A percentile compares a stretch with the other conserved stretches of the same genome.
These are phyloP conservation scores for Phytophthora cajani DNA, from an alignment of 352 stramenopile genomes.

Conservation along the genomic window DNA sequence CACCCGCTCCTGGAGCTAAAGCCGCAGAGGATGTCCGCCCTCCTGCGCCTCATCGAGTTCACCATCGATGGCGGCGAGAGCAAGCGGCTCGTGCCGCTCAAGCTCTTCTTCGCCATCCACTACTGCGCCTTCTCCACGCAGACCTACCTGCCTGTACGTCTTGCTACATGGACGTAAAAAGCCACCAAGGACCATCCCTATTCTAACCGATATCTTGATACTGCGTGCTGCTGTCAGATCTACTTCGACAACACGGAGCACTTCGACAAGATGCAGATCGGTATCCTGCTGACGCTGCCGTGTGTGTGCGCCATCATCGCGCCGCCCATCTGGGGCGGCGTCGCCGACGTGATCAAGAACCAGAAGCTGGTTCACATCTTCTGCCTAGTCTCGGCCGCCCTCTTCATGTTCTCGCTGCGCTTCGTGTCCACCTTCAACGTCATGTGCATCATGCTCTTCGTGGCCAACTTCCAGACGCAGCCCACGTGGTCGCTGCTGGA, in stretches of 20 bases:
- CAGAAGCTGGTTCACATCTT: slow-evolving; percentile 73
- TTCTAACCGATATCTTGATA: neutral
- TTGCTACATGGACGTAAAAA: neutral
- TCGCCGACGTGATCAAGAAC: slow-evolving; percentile 67
- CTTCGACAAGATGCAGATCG: slow-evolving; percentile 83
- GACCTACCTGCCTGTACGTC: slow-evolving; percentile 65
- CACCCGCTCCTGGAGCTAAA: neutral
- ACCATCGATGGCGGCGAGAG: slow-evolving; percentile 68
- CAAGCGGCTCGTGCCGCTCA: slow-evolving; percentile 69
- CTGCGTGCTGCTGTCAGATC: slow-evolving; percentile 28
- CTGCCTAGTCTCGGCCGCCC: slow-evolving; percentile 60
- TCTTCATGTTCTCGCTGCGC: slow-evolving; percentile 76
- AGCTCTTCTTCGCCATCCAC: slow-evolving; percentile 76
- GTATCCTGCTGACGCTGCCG: slow-evolving; percentile 66
- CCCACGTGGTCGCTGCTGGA: slow-evolving; percentile 74
- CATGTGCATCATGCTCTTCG: slow-evolving; percentile 77
- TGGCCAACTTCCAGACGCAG: slow-evolving; percentile 78
- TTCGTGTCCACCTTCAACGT: slow-evolving; percentile 70
- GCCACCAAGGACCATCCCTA: neutral
- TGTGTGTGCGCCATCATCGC: slow-evolving; percentile 76
- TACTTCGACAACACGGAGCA: slow-evolving; percentile 60
- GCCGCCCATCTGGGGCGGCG: slow-evolving; percentile 69
- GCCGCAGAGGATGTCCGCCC: slow-evolving; percentile 27
- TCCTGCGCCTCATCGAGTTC: slow-evolving; percentile 51
- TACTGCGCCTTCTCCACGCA: slow-evolving; percentile 74